Percentiles rank a stretch among this genome's conserved stretches.
Conservation (phyloP, 2,329 filamentous ascomycete species). For the Ophiostoma sp. region DNA sequence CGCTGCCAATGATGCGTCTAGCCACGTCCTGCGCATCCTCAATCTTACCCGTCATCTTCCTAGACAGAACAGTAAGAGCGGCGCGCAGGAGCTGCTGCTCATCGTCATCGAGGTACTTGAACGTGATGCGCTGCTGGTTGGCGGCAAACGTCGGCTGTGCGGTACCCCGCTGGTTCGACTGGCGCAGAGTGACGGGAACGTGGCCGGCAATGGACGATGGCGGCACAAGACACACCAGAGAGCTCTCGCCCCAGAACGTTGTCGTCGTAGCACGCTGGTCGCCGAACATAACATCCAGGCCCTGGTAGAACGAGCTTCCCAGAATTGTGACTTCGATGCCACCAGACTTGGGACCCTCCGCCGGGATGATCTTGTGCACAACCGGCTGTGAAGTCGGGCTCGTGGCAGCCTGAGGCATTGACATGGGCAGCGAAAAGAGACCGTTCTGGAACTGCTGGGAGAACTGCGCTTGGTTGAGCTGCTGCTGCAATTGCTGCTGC, state of each 20-base stretch:
- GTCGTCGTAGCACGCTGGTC: constrained; percentile 64
- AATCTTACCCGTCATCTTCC: constrained; percentile 64
- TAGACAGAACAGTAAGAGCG: constrained; percentile 59
- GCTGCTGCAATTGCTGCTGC: constrained; percentile 38
- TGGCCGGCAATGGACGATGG: constrained; percentile 66
- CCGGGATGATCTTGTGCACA: constrained; percentile 81
- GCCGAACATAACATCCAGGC: constrained; percentile 82
- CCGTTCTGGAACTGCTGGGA: constrained; percentile 50
- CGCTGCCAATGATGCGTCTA: constrained; percentile 56
- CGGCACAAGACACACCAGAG: constrained; percentile 76
- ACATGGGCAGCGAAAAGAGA: constrained; percentile 53
- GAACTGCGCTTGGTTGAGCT: constrained; percentile 42
- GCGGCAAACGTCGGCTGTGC: constrained; percentile 36
- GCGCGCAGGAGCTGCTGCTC: constrained; percentile 68
- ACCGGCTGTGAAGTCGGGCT: constrained; percentile 47
- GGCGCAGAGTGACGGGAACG: constrained; percentile 70
- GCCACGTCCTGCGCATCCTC: constrained; percentile 64
- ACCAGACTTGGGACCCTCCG: constrained; percentile 76
- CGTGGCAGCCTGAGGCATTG: constrained; percentile 35
- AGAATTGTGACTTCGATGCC: constrained; percentile 86
- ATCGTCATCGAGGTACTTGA: constrained; percentile 74
- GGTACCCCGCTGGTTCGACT: constrained; percentile 42
- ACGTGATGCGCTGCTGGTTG: constrained; percentile 50
- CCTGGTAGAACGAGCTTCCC: constrained; percentile 75
- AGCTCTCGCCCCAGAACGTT: constrained; percentile 76